Percentiles rank a stretch among this genome's conserved stretches.
Conservation (phyloP, 495 filamentous ascomycete species). For the Penicillium psychrofluorescens region DNA sequence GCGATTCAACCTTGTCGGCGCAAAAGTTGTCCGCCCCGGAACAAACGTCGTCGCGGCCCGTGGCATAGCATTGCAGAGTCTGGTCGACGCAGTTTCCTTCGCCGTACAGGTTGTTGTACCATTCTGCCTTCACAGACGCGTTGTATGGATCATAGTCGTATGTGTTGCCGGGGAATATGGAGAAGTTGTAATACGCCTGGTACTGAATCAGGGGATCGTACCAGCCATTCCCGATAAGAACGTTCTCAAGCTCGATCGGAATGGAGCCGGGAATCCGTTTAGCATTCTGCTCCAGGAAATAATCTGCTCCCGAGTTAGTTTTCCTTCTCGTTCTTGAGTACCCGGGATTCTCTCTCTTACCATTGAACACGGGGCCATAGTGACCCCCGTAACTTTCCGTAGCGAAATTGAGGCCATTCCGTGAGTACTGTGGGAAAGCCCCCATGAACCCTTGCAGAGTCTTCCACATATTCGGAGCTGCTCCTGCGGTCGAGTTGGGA, state of each 20-base stretch:
- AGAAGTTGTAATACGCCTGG: conserved; percentile 59
- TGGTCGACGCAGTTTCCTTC: conserved; percentile 53
- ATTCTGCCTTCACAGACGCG: conserved; percentile 31
- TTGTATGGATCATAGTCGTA: conserved; percentile 52
- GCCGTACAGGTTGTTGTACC: conserved; percentile 57
- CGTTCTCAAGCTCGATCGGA: conserved; percentile 46
- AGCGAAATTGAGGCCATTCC: conserved; percentile 49
- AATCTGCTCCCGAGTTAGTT: conserved; percentile 13
- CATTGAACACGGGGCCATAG: conserved; percentile 53
- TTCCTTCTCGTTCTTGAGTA: conserved; percentile 44
- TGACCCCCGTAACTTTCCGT: conserved; percentile 56
- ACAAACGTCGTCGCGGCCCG: conserved; percentile 42
- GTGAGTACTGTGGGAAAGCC: conserved; percentile 53
- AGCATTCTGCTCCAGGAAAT: conserved; percentile 28
- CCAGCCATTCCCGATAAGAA: conserved; percentile 54
- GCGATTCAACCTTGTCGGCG: conserved; percentile 41
- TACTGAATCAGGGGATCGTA: conserved; percentile 55
- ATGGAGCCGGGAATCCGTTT: conserved; percentile 25
- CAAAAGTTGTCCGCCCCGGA: conserved; percentile 46
- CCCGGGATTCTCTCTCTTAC: conserved; percentile 11
- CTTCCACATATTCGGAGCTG: conserved; percentile 53
- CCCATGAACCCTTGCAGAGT: conserved; percentile 58
- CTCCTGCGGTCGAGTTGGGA: conserved; percentile 44
- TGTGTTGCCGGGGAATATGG: conserved; percentile 47
- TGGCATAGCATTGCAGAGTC: conserved; percentile 40